Base-by-base conservation (phyloP, 805 yeast species). In the Myxozyma sirexii region DNA sequence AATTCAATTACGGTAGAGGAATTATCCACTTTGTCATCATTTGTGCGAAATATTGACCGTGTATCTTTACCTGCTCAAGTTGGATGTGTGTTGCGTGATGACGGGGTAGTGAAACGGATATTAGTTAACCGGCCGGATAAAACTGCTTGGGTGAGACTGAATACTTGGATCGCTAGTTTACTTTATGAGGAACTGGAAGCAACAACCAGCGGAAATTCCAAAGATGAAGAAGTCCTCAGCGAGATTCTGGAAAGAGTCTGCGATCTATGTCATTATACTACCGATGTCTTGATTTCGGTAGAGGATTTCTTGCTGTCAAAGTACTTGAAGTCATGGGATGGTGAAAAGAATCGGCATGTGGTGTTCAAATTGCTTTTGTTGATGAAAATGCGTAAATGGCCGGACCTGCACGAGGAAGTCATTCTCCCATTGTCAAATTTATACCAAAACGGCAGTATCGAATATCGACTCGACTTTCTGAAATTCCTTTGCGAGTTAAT, bases 21-120 rank as follows among this genome's bases (percentile, higher is more conserved):
- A 8, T 10, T 59, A 8, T 49, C 50, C 6, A 17, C 56, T n/a
- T 27, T 56, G 24, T 29, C 56, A n/a, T 29, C 49, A 6, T 54
- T 60, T 29, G 64, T 46, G 6, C 42, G 43, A 7, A 31, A 33
- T 21, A 49, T 60, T n/a, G 51, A 56, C 8, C 21, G 52, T 7
- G 33, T 60, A 29, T 50, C 50, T 7, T 33, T 60, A 19, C 64
- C 64, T 8, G 64, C 64, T 10, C 64, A 60, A 29, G 26, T 60
- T 10, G 64, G 64, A 19, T 39, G 56, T n/a, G 59, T 49, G 4
- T 39, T 60, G 37, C 57, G 64, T 21, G 59, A 56, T 27, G 62
- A 60, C 15, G 53, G 46, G 8, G 44, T 54, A 53, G 51, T 54
- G 26, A 50, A 57, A 17, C 54, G 51, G 17, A 29, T 60, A 2